phyloP scores from a whole-genome alignment of 257 asterid species.

The Parsonsia alboflavescens region DNA sequence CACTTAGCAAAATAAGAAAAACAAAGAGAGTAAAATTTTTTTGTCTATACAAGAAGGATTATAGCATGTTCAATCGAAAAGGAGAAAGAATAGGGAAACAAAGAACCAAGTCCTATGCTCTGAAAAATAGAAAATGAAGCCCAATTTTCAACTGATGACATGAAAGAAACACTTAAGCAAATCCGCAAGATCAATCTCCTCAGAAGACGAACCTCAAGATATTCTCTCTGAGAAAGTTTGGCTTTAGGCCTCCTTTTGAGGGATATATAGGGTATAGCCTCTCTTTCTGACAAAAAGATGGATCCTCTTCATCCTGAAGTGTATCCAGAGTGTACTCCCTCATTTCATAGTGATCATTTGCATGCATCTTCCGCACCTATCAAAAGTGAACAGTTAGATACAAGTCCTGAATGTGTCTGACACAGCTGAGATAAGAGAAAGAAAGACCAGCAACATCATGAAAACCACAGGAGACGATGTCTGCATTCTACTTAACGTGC shows the following conservation, averaged over 20 bases:
- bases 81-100: background rate
- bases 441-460: slow-evolving; percentile 1
- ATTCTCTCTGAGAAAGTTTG: slow-evolving; percentile 62
- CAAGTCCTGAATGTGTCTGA: slow-evolving; percentile 1
- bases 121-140: background rate
- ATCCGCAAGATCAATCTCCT: background rate
- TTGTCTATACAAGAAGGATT: background rate
- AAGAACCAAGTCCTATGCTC: background rate
- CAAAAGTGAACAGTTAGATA: slow-evolving; percentile 25
- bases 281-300: slow-evolving; percentile 55
- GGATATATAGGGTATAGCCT: slow-evolving; percentile 95
- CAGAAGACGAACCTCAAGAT: slow-evolving; percentile 57
- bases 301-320: slow-evolving; percentile 58
- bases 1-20: background rate
- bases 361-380: slow-evolving; percentile 62
- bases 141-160: background rate
- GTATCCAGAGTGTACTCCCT: slow-evolving; percentile 77
- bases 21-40: background rate
- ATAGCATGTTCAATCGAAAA: background rate
- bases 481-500: background rate
- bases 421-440: background rate
- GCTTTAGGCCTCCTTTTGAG: slow-evolving; percentile 78
- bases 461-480: slow-evolving; percentile 4
- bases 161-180: background rate
- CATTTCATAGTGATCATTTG: slow-evolving; percentile 81